These are phyloP conservation scores for Ganoderma boninense DNA, from an alignment of 1,284 basidiomycete species.

Conservation along the genomic window DNA sequence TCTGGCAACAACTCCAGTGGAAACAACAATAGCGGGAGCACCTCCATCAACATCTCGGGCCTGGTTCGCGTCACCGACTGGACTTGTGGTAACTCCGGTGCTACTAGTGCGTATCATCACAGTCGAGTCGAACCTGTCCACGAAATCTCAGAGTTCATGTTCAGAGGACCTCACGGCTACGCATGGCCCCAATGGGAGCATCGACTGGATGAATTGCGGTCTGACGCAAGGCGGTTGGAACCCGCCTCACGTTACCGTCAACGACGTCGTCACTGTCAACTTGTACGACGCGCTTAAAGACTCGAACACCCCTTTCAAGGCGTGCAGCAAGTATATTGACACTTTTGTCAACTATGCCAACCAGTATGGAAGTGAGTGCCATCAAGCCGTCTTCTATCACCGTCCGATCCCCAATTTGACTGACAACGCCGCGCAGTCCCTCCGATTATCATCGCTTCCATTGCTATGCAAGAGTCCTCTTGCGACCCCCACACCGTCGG, in stretches of 20 bases:
- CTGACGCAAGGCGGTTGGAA: constrained; percentile 67
- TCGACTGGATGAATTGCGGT: constrained; percentile 85
- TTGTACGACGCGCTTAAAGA: constrained; percentile 60
- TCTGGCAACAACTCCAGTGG: constrained; percentile 4
- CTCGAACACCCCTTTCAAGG: constrained; percentile 63
- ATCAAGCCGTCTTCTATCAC: not conserved
- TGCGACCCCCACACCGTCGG: constrained; percentile 80
- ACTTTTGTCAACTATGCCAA: constrained; percentile 71
- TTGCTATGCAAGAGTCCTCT: constrained; percentile 84
- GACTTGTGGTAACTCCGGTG: constrained; percentile 24
- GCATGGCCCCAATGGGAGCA: constrained; percentile 76
- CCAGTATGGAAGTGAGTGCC: constrained; percentile 55
- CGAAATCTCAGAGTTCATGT: constrained; percentile 9
- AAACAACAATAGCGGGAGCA: constrained; percentile 2
- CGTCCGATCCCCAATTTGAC: constrained; percentile 6
- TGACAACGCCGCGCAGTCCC: constrained; percentile 50
- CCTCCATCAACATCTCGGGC: constrained; percentile 11
- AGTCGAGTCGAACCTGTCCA: not conserved
- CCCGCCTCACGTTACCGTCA: constrained; percentile 63
- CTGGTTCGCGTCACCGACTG: constrained; percentile 24
- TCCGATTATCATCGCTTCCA: constrained; percentile 81
- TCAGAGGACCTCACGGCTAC: constrained; percentile 57
- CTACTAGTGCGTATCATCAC: constrained; percentile 20
- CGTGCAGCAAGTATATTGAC: constrained; percentile 64
- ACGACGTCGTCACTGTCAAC: constrained; percentile 61